Percentiles rank a stretch among this genome's conserved stretches.
phyloP scores from a whole-genome alignment of 805 yeast genomes.

The Cyberlindnera japonica region DNA sequence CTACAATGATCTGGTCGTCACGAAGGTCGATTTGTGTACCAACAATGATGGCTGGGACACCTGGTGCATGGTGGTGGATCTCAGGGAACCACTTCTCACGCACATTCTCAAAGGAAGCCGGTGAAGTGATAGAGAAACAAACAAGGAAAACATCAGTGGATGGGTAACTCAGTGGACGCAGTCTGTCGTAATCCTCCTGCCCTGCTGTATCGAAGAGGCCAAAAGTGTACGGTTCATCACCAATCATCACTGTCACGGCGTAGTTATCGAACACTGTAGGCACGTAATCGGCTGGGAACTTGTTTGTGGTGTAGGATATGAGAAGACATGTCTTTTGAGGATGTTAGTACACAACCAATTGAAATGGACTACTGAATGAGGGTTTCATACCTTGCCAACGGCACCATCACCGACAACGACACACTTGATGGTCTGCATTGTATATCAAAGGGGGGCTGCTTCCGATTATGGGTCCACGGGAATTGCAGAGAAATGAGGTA shows the following conservation, averaged over 20 bases:
- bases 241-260: conserved; percentile 93
- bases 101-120: conserved; percentile 95
- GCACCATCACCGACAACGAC: conserved; percentile 99
- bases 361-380: not conserved
- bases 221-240: conserved; percentile 95
- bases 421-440: conserved; percentile 69
- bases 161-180: conserved; percentile 95
- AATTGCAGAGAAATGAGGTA: not conserved
- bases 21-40: conserved; percentile 96
- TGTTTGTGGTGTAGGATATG: conserved; percentile 93
- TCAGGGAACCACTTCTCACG: conserved; percentile 99
- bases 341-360: conserved; percentile 10
- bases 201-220: conserved; percentile 99
- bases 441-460: not conserved
- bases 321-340: conserved; percentile 69
- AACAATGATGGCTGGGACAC: conserved; percentile 93
- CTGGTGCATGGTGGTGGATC: conserved; percentile 97
- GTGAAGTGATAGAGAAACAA: conserved; percentile 94
- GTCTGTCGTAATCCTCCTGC: conserved; percentile 97
- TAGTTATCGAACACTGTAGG: conserved; percentile 98
- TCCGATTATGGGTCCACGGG: not conserved
- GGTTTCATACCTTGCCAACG: conserved; percentile 69
- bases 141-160: conserved; percentile 95
- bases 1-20: conserved; percentile 86
- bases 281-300: conserved; percentile 96